Evolutionary conservation across 2,329 filamentous ascomycete species (phyloP).

Genomic region (Aschersonia sp.): DNA sequence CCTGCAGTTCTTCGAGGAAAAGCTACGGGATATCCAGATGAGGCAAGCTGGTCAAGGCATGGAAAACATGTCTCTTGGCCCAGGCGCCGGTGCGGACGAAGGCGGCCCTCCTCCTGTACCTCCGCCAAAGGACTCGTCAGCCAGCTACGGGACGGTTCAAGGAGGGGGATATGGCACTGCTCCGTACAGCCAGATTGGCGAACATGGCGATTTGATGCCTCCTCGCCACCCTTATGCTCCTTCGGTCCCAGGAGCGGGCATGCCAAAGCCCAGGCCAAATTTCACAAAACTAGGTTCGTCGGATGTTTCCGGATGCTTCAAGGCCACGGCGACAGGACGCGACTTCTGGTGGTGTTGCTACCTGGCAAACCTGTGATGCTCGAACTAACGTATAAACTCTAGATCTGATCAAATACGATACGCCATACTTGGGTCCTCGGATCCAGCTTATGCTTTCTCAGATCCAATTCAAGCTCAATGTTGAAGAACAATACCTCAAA

Average conservation of each 20-base stretch:
- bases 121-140: conserved; percentile 55
- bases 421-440: conserved; percentile 82
- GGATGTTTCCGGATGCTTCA: neutral
- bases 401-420: conserved; percentile 99
- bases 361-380: no score
- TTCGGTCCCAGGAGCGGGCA: conserved; percentile 44
- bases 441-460: conserved; percentile 99
- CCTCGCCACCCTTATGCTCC: conserved; percentile 66
- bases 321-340: neutral
- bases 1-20: conserved; percentile 90
- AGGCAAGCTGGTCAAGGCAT: conserved; percentile 57
- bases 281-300: conserved; percentile 86
- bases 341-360: neutral
- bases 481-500: conserved; percentile 97
- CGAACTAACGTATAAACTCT: neutral
- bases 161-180: conserved; percentile 38
- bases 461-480: conserved; percentile 95
- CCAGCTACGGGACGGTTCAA: conserved; percentile 29
- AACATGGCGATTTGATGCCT: conserved; percentile 62
- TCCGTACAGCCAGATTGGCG: conserved; percentile 43
- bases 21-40: conserved; percentile 75
- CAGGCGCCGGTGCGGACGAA: conserved; percentile 22
- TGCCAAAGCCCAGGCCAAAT: conserved; percentile 68
- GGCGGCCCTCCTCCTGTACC: conserved; percentile 38
- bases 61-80: conserved; percentile 50